Evolutionary conservation across 148 eudicot species (phyloP).

Genomic region (Dianthus caryophyllus): DNA sequence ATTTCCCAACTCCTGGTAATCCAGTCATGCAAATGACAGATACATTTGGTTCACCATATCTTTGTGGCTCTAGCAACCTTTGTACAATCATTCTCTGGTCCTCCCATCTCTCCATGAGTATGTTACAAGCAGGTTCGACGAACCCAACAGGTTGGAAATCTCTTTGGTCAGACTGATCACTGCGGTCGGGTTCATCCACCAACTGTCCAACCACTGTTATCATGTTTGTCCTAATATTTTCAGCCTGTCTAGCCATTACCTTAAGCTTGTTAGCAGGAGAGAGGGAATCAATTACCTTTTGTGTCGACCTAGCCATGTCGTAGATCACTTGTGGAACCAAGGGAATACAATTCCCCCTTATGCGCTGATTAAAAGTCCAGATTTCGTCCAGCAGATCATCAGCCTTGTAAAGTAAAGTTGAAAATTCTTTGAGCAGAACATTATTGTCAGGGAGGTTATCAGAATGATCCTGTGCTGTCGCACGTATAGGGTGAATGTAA

Average conservation of each 20-base stretch:
- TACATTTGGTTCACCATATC: not conserved
- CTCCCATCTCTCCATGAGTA: not conserved
- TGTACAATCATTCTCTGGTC: constrained; percentile 10
- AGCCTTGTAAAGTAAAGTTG: not conserved
- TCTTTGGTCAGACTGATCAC: not conserved
- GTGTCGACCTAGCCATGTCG: not conserved
- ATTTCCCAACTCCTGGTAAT: constrained; percentile 22
- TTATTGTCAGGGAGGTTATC: not conserved
- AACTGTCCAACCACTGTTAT: not conserved
- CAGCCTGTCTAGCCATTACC: not conserved
- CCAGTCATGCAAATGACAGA: constrained; percentile 18
- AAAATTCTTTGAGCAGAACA: not conserved
- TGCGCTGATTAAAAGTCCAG: not conserved
- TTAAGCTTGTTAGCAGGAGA: not conserved
- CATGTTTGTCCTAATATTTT: not conserved
- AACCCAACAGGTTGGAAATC: not conserved
- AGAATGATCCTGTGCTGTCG: not conserved
- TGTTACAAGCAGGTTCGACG: not conserved
- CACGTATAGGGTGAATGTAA: no score
- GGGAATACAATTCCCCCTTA: not conserved
- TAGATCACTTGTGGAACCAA: not conserved
- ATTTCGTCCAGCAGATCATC: constrained; percentile 6
- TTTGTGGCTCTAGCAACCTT: constrained; percentile 8
- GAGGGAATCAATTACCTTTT: constrained; percentile 17
- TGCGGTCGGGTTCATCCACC: not conserved